These are phyloP conservation scores for Malus sylvestris DNA, from an alignment of 306 rosid species.

Conservation along the genomic window DNA sequence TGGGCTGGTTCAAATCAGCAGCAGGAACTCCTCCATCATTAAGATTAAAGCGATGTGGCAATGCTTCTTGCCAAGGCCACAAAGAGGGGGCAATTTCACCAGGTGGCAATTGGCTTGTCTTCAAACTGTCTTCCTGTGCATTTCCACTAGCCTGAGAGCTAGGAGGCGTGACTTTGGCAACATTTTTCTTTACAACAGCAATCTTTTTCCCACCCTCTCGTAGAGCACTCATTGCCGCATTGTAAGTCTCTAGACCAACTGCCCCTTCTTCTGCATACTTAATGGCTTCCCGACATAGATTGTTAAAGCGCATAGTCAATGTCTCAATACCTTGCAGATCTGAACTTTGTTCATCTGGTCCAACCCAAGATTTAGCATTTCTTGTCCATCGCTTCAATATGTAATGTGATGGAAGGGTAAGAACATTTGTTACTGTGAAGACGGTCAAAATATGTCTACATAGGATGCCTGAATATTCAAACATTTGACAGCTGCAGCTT, in stretches of 20 bases:
- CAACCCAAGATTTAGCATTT: slow-evolving; percentile 40
- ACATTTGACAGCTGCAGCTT: slow-evolving; percentile 78
- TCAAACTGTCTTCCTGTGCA: slow-evolving; percentile 47
- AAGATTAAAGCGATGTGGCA: slow-evolving; percentile 46
- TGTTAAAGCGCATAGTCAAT: slow-evolving; percentile 57
- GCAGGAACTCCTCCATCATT: slow-evolving; percentile 51
- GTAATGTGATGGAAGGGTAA: slow-evolving; percentile 62
- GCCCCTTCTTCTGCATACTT: slow-evolving; percentile 77
- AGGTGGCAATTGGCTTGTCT: slow-evolving; percentile 30
- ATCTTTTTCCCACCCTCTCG: slow-evolving; percentile 50
- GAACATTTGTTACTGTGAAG: slow-evolving; percentile 76
- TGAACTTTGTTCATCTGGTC: slow-evolving; percentile 38
- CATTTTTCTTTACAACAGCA: slow-evolving; percentile 43
- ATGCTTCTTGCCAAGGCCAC: slow-evolving; percentile 66
- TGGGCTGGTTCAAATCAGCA: slow-evolving; percentile 44
- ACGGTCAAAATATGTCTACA: slow-evolving; percentile 80
- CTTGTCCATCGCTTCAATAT: slow-evolving; percentile 76
- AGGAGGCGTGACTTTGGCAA: slow-evolving; percentile 42
- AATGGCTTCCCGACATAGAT: slow-evolving; percentile 61
- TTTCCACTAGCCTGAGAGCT: slow-evolving; percentile 41
- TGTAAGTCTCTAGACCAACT: slow-evolving; percentile 55
- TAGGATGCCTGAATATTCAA: slow-evolving; percentile 66
- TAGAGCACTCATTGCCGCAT: slow-evolving; percentile 44
- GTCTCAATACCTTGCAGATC: slow-evolving; percentile 41
- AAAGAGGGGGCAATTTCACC: slow-evolving; percentile 35